Base-by-base conservation (phyloP, 1,139 yeast genomes). In the Blastobotrys serpentis region DNA sequence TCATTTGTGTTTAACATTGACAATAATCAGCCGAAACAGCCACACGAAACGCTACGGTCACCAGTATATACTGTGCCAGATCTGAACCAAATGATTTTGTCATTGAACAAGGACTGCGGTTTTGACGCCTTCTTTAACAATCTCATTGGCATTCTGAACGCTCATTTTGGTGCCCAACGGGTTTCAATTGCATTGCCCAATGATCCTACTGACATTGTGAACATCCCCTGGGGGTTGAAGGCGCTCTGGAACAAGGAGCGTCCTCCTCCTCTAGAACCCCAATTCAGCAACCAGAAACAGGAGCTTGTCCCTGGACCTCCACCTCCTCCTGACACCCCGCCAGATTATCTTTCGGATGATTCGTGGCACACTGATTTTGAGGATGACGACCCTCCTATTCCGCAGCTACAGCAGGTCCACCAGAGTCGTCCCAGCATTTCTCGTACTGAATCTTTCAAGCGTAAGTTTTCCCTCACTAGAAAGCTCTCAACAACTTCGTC, bases 221-320 rank as follows among this genome's bases (percentile, higher is more conserved):
- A 61, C 47, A 61, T 63, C 4, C 70, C 71, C 0, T 67, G 71
- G 71, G 70, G 68, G 5, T 53, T 66, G 18, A 63, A 63, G 49
- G 69, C 67, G 1, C 48, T 59, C 6, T 65, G 68, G 68, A 59
- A 55, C 34, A 54, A 56, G 42, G 43, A 49, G 18, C 44, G 44
- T 7, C 42, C 50, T 19, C 45, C 49, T n/a, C 50, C 48, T 10
- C 42, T 38, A 7, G 44, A 23, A 13, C 53, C 54, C 16, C 42
- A 38, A 16, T 43, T 43, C 13, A 41, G 44, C 17, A 25, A 44
- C 21, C 22, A 36, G 13, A 26, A 19, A 7, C 19, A 18, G 17
- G 22, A 7, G 21, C 29, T 29, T 34, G 14, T 8, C 23, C 26
- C 7, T 7, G 25, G 10, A 4, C 3, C 23, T 6, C 10, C 25